These are phyloP conservation scores for Lizonia empirigonia DNA, from an alignment of 2,329 filamentous ascomycete species.

Conservation along the genomic window DNA sequence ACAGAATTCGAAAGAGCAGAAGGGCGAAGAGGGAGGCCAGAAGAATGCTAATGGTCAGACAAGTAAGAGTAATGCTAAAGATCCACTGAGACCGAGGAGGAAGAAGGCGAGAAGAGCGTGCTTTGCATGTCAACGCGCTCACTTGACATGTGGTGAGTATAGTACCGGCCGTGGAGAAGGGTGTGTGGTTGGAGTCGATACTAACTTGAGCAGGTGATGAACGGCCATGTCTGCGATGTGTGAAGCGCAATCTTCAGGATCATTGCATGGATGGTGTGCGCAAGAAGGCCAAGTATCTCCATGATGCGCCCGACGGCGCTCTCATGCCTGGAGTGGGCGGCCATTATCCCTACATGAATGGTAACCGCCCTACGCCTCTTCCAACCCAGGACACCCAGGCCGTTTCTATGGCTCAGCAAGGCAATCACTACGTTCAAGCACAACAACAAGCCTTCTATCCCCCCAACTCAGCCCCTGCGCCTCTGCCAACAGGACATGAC, in stretches of 20 bases:
- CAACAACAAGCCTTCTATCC: constrained; percentile 50
- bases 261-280: constrained; percentile 94
- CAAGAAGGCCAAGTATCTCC: constrained; percentile 98
- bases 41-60: constrained; percentile 43
- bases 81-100: constrained; percentile 83
- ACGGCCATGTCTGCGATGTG: constrained; percentile 88
- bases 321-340: constrained; percentile 82
- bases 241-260: constrained; percentile 90
- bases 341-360: constrained; percentile 64
- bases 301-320: constrained; percentile 90
- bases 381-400: constrained; percentile 34
- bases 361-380: constrained; percentile 52
- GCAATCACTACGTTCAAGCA: constrained; percentile 53
- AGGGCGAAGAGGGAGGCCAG: constrained; percentile 42
- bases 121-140: constrained; percentile 94
- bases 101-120: constrained; percentile 97
- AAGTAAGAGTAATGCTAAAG: constrained; percentile 68
- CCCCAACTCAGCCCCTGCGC: constrained; percentile 45
- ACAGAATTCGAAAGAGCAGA: constrained; percentile 46
- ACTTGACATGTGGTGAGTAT: constrained; percentile 94
- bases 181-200: neutral
- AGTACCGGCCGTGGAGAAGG: neutral
- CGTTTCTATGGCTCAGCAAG: constrained; percentile 37
- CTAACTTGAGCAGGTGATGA: constrained; percentile 74
- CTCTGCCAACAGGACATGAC: constrained; percentile 53